Evolutionary conservation across 768 basidiomycete genomes (phyloP).

Genomic region (Calocera viscosa): DNA sequence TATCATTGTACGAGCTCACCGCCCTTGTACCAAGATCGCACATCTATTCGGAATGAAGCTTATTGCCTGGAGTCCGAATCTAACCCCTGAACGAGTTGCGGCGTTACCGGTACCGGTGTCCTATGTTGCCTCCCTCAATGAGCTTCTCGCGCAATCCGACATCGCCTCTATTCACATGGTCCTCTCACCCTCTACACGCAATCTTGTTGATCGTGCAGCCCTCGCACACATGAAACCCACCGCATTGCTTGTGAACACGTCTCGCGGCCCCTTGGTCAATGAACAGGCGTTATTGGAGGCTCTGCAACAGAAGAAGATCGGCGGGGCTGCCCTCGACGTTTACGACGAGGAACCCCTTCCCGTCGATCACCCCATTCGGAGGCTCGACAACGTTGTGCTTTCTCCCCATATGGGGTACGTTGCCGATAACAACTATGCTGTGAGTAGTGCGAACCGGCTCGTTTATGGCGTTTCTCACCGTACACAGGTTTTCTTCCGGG

Average conservation of each 20-base stretch:
- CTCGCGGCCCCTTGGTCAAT: slow-evolving; percentile 52
- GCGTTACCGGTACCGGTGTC: slow-evolving; percentile 42
- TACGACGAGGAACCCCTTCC: slow-evolving; percentile 56
- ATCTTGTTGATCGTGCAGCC: slow-evolving; percentile 38
- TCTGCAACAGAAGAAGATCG: slow-evolving; percentile 37
- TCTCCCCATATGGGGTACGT: slow-evolving; percentile 53
- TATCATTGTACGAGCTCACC: slow-evolving; percentile 3
- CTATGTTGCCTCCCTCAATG: slow-evolving; percentile 38
- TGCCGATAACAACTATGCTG: slow-evolving; percentile 40
- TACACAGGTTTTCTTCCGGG: slow-evolving; percentile 37
- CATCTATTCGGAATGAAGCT: slow-evolving; percentile 49
- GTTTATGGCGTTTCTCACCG: slow-evolving; percentile 11
- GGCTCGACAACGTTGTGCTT: slow-evolving; percentile 41
- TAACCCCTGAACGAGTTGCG: slow-evolving; percentile 39
- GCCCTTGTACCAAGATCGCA: slow-evolving; percentile 34
- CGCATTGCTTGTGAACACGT: slow-evolving; percentile 54
- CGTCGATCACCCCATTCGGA: slow-evolving; percentile 41
- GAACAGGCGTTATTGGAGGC: slow-evolving; percentile 42
- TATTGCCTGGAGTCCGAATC: slow-evolving; percentile 51
- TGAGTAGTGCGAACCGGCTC: slow-evolving; percentile 19
- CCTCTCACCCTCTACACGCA: slow-evolving; percentile 38
- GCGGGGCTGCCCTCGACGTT: slow-evolving; percentile 53
- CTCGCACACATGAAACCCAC: slow-evolving; percentile 44
- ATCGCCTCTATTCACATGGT: slow-evolving; percentile 52
- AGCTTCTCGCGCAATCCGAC: slow-evolving; percentile 43